A percentile compares a stretch with the other conserved stretches of the same genome.
Evolutionary conservation across 2,329 filamentous ascomycete genomes (phyloP).

Genomic region (Aureobasidium sp.): DNA sequence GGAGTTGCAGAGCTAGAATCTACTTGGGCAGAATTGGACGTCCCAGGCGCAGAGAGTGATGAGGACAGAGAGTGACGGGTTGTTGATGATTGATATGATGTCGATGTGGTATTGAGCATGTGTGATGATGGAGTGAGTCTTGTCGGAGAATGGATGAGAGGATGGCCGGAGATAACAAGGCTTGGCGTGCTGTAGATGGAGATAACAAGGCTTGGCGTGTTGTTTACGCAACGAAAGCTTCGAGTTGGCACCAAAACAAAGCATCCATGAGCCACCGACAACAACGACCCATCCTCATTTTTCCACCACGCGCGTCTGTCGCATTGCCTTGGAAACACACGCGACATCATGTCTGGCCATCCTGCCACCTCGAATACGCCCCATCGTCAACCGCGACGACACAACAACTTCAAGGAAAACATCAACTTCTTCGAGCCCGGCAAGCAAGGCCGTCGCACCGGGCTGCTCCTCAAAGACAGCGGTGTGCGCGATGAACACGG

Average conservation of each 20-base stretch:
- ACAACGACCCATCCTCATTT: background rate
- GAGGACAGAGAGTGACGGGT: too few species aligned
- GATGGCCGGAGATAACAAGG: too few species aligned
- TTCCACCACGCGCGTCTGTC: background rate
- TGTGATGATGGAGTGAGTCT: too few species aligned
- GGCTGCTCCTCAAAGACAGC: conserved; percentile 69
- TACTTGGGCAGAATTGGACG: background rate
- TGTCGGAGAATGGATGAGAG: too few species aligned
- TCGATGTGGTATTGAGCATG: too few species aligned
- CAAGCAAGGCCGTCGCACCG: conserved; percentile 65
- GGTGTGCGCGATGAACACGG: conserved; percentile 84
- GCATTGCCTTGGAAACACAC: background rate
- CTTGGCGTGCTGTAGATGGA: conserved; percentile 16
- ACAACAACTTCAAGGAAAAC: conserved; percentile 20
- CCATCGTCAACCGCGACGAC: conserved; percentile 16
- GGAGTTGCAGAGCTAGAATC: too few species aligned
- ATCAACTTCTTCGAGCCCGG: conserved; percentile 20
- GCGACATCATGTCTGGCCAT: conserved; percentile 6
- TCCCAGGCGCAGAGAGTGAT: too few species aligned
- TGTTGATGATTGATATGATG: too few species aligned
- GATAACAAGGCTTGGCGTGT: conserved; percentile 11
- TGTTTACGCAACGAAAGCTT: conserved; percentile 2
- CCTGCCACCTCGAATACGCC: conserved; percentile 16
- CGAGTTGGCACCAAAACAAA: background rate
- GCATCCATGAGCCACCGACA: background rate